Evolutionary conservation across 2,329 filamentous ascomycete genomes (phyloP).

Genomic region (Alternaria gansuensis): DNA sequence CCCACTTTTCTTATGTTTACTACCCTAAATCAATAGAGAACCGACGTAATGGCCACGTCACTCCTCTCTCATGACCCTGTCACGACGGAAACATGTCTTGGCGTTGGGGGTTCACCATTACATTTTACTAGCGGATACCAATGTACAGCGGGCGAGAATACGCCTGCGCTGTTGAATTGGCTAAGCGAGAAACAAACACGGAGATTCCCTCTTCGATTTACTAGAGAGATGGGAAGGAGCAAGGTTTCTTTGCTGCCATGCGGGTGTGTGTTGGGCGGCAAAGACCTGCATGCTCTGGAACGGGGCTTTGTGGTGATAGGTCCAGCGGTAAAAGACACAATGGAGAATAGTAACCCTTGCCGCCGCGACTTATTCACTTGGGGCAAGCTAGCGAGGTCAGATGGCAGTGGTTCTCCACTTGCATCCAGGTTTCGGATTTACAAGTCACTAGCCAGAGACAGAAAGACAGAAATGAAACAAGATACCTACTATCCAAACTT

Average conservation of each 20-base stretch:
- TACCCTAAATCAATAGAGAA: slow-evolving; percentile 22
- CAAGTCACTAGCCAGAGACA: slow-evolving; percentile 2
- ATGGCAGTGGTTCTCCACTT: slow-evolving; percentile 10
- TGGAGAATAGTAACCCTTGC: slow-evolving; percentile 4
- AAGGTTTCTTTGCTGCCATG: not conserved
- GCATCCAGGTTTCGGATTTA: not conserved
- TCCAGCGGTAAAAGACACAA: slow-evolving; percentile 4
- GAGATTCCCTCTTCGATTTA: slow-evolving; percentile 18
- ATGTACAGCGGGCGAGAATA: slow-evolving; percentile 3
- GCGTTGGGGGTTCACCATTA: slow-evolving; percentile 17
- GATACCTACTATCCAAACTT: slow-evolving; percentile 5
- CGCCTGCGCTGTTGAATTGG: slow-evolving; percentile 27
- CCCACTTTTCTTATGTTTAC: slow-evolving; percentile 42
- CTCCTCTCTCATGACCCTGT: slow-evolving; percentile 18
- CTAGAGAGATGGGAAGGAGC: slow-evolving; percentile 1
- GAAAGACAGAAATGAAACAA: slow-evolving; percentile 8
- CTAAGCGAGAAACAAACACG: slow-evolving; percentile 13
- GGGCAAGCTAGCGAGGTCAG: slow-evolving; percentile 7
- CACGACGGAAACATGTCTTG: slow-evolving; percentile 20
- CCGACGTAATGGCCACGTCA: slow-evolving; percentile 23
- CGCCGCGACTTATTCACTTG: not conserved
- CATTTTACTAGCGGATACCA: slow-evolving; percentile 19
- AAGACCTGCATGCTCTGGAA: slow-evolving; percentile 10
- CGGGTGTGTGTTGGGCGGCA: slow-evolving; percentile 18
- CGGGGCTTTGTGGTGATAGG: slow-evolving; percentile 7